Conservation (phyloP, 2,329 filamentous ascomycete species). For the Botrytis medusae region DNA sequence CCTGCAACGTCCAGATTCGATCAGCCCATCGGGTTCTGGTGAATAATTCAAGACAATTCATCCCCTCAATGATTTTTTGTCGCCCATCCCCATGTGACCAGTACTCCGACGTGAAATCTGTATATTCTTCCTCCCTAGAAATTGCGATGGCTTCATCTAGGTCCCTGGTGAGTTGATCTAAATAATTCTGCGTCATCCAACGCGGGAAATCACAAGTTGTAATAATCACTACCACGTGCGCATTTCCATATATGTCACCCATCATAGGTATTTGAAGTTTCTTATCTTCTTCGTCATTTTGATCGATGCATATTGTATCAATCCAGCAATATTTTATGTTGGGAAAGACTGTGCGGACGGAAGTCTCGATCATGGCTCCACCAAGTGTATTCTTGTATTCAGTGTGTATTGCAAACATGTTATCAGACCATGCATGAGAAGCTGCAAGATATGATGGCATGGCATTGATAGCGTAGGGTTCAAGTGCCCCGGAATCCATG, state of each 20-base stretch:
- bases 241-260: conserved; percentile 24
- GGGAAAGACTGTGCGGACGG: conserved; percentile 16
- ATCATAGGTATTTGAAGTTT: conserved; percentile 25
- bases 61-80: conserved; percentile 18
- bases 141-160: conserved; percentile 15
- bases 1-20: conserved; percentile 22
- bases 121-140: background rate
- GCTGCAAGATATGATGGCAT: conserved; percentile 22
- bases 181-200: conserved; percentile 8
- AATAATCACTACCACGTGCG: conserved; percentile 13
- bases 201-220: conserved; percentile 17
- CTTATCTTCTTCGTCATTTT: conserved; percentile 23
- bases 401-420: conserved; percentile 16
- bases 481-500: conserved; percentile 14
- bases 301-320: conserved; percentile 28
- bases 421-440: conserved; percentile 20
- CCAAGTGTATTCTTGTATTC: conserved; percentile 7
- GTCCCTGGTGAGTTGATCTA: conserved; percentile 13
- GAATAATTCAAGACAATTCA: conserved; percentile 20
- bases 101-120: background rate
- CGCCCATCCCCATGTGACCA: conserved; percentile 8
- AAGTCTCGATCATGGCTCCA: conserved; percentile 15
- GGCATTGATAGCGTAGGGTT: conserved; percentile 2
- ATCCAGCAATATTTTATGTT: conserved; percentile 22
- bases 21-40: conserved; percentile 17